Conservation (phyloP, 2,329 filamentous ascomycete species). For the Neoarthrinium moseri region DNA sequence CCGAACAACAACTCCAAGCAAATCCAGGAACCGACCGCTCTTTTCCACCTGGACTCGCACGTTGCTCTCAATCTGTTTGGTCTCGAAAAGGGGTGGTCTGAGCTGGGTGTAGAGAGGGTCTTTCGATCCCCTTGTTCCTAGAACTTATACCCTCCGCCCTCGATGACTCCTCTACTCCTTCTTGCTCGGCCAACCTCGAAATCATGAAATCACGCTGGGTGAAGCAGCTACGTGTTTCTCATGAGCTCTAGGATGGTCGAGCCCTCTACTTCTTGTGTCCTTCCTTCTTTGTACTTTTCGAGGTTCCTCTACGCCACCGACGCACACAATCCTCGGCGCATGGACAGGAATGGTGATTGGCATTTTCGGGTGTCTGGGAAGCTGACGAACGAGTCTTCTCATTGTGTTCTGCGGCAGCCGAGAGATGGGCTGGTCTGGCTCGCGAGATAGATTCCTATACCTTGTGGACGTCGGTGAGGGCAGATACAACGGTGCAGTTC, state of each 20-base stretch:
- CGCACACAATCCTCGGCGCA: no score
- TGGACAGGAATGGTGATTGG: no score
- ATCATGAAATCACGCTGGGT: constrained; percentile 11
- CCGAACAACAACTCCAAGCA: not conserved
- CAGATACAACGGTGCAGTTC: not conserved
- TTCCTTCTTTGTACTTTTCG: not conserved
- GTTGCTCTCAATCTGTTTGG: not conserved
- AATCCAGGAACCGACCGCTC: not conserved
- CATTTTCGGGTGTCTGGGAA: not conserved
- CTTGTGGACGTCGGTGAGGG: constrained; percentile 8
- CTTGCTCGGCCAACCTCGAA: not conserved
- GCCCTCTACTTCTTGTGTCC: not conserved
- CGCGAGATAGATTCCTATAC: not conserved
- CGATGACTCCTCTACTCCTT: not conserved
- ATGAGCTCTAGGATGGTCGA: not conserved
- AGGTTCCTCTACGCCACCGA: not conserved
- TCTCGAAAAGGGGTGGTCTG: not conserved
- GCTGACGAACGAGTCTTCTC: not conserved
- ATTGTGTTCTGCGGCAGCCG: not conserved
- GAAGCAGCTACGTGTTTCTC: constrained; percentile 11
- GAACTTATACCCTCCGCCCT: not conserved
- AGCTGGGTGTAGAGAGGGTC: not conserved
- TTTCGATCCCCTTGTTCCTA: not conserved
- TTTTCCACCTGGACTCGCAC: not conserved
- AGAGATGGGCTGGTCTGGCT: not conserved